phyloP scores from a whole-genome alignment of 1,139 yeast genomes.

The Debaryomyces sp. region DNA sequence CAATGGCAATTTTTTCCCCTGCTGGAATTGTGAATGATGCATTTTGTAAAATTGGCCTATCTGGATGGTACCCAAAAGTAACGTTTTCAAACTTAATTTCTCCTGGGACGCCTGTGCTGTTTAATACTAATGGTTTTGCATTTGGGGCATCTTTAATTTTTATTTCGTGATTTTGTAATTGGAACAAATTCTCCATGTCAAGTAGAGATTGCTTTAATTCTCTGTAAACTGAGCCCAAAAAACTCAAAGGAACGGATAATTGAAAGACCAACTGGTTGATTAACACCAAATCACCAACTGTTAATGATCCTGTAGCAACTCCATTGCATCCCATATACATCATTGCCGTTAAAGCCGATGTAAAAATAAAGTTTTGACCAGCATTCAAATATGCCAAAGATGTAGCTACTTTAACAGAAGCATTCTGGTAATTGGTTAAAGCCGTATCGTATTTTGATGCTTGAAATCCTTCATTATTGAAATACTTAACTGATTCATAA shows the following conservation, averaged over 20 bases:
- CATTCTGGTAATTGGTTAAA: slow-evolving; percentile 71
- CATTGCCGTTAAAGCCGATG: slow-evolving; percentile 91
- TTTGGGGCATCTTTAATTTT: slow-evolving; percentile 60
- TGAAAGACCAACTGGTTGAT: slow-evolving; percentile 96
- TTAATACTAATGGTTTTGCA: slow-evolving; percentile 60
- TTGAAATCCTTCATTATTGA: slow-evolving; percentile 85
- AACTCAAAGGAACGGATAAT: slow-evolving; percentile 89
- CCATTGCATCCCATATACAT: slow-evolving; percentile 99
- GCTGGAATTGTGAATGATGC: slow-evolving; percentile 87
- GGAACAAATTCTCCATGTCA: slow-evolving; percentile 91
- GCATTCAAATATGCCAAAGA: slow-evolving; percentile 88
- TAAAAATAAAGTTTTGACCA: slow-evolving; percentile 91
- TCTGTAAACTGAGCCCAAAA: slow-evolving; percentile 91
- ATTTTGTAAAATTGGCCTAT: slow-evolving; percentile 79
- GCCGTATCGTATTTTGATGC: slow-evolving; percentile 81
- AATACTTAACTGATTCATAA: slow-evolving; percentile 92
- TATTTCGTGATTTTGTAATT: slow-evolving; percentile 75
- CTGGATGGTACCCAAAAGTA: slow-evolving; percentile 88
- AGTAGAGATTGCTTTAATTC: slow-evolving; percentile 89
- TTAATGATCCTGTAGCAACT: slow-evolving; percentile 74
- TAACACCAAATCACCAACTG: slow-evolving; percentile 95
- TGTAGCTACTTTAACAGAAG: slow-evolving; percentile 87
- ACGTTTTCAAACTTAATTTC: slow-evolving; percentile 90
- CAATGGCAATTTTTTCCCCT: slow-evolving; percentile 88
- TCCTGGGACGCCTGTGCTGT: slow-evolving; percentile 48